Conservation (phyloP, 768 basidiomycete species). For the Paxillus rubicundulus region DNA sequence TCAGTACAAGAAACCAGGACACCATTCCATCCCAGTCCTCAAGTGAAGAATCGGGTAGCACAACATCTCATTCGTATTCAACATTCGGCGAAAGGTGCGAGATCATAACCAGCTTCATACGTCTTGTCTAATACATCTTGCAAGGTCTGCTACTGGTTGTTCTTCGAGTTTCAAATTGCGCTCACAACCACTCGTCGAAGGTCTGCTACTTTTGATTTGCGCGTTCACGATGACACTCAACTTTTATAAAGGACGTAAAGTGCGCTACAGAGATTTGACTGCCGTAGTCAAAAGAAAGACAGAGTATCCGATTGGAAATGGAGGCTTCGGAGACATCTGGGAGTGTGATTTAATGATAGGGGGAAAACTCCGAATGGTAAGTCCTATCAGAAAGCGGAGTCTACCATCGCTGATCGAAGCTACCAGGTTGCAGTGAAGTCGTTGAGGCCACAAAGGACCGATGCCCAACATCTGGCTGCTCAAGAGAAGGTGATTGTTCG, state of each 20-base stretch:
- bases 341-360: slow-evolving; percentile 19
- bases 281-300: slow-evolving; percentile 4
- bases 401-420: neutral
- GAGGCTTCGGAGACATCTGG: slow-evolving; percentile 24
- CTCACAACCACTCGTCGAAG: slow-evolving; percentile 6
- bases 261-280: slow-evolving; percentile 5
- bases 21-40: neutral
- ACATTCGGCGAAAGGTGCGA: slow-evolving; percentile 9
- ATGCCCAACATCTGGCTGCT: neutral
- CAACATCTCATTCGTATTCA: slow-evolving; percentile 2
- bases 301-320: slow-evolving; percentile 5
- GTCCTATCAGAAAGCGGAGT: neutral
- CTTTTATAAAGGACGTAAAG: neutral
- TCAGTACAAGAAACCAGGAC: too few relatives aligned
- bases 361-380: slow-evolving; percentile 5
- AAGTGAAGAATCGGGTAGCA: slow-evolving; percentile 3
- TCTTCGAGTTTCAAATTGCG: slow-evolving; percentile 12
- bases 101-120: neutral
- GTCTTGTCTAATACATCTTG: neutral
- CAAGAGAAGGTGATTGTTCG: slow-evolving; percentile 12
- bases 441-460: neutral
- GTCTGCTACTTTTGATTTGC: neutral
- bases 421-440: slow-evolving; percentile 23
- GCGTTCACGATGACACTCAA: neutral
- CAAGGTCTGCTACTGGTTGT: slow-evolving; percentile 12